Conservation (phyloP, 2,329 filamentous ascomycete species). For the Massarina eburnea region DNA sequence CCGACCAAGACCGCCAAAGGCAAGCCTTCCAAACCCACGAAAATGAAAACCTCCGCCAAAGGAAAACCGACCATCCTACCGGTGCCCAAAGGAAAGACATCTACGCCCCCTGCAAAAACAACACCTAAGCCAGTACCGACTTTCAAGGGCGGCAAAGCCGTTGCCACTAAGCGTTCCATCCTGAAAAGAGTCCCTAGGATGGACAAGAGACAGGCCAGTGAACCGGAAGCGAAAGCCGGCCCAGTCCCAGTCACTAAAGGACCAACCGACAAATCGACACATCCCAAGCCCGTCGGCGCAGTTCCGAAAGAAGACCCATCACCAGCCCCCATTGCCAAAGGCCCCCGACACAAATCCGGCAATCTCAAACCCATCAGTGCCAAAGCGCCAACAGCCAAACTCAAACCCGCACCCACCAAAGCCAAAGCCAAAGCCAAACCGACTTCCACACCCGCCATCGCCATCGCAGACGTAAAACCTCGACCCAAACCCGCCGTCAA, state of each 20-base stretch:
- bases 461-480: not conserved
- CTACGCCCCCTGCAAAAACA: not conserved
- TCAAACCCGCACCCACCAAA: not conserved
- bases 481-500: not conserved
- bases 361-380: too few relatives aligned
- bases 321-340: too few relatives aligned
- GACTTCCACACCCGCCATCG: not conserved
- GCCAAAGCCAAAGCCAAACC: not conserved
- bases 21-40: not conserved
- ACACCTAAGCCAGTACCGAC: not conserved
- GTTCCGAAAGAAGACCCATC: too few relatives aligned
- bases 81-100: not conserved
- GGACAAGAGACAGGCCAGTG: not conserved
- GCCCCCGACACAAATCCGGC: too few relatives aligned
- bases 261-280: not conserved
- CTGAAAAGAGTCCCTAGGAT: not conserved
- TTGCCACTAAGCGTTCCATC: not conserved
- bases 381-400: not conserved
- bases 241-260: not conserved
- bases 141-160: not conserved
- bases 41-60: not conserved
- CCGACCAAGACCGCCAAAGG: not conserved
- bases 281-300: not conserved
- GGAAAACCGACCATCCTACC: not conserved
- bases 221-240: not conserved